These are phyloP conservation scores for Paracoccidioides brasiliensis DNA, from an alignment of 2,329 filamentous ascomycete genomes.

Conservation along the genomic window DNA sequence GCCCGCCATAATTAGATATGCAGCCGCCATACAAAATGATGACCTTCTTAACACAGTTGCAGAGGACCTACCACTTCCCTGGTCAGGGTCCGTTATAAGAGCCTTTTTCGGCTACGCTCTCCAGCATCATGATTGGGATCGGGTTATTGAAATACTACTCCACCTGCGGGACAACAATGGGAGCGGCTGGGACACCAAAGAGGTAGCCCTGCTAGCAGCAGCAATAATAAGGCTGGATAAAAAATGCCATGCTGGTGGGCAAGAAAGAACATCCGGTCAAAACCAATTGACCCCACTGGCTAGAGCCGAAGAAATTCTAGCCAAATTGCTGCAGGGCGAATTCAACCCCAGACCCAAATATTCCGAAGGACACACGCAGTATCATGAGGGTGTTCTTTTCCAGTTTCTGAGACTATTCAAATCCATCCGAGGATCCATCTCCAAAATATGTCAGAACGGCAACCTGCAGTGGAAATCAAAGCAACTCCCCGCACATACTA, in stretches of 20 bases:
- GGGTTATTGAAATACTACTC: constrained; percentile 19
- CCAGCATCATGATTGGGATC: constrained; percentile 22
- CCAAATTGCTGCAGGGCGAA: constrained; percentile 23
- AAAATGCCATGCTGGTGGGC: neutral
- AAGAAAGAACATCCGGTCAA: neutral
- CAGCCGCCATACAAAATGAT: constrained; percentile 35
- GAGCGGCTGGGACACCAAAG: constrained; percentile 28
- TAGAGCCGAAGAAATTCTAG: constrained; percentile 21
- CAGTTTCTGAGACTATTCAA: constrained; percentile 21
- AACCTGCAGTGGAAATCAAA: constrained; percentile 10
- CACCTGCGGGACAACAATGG: constrained; percentile 22
- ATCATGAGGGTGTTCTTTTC: constrained; percentile 20
- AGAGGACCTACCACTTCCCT: constrained; percentile 19
- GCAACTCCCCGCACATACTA: constrained; percentile 14
- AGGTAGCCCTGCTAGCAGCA: constrained; percentile 23
- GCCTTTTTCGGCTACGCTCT: constrained; percentile 25
- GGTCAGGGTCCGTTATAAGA: constrained; percentile 24
- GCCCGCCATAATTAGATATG: constrained; percentile 43
- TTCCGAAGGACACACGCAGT: constrained; percentile 8
- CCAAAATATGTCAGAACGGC: constrained; percentile 15
- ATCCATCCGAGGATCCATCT: constrained; percentile 21
- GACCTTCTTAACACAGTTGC: constrained; percentile 20
- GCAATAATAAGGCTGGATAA: constrained; percentile 29
- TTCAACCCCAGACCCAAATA: constrained; percentile 18
- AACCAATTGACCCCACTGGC: constrained; percentile 12